phyloP scores from a whole-genome alignment of 306 rosid species.

The Vicia villosa region DNA sequence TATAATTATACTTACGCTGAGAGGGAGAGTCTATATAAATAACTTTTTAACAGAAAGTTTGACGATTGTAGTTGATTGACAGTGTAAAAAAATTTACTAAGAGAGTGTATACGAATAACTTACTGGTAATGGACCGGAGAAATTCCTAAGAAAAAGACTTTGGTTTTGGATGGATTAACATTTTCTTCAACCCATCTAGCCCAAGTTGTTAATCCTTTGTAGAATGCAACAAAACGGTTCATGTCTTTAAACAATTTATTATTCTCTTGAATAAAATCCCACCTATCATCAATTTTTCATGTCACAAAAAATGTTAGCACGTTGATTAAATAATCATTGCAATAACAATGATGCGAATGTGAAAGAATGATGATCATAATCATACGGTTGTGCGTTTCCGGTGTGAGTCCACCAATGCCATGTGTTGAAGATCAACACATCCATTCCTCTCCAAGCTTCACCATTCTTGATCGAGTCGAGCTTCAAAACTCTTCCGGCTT shows the following conservation, averaged over 20 bases:
- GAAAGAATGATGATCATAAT: not conserved
- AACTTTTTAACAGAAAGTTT: no score
- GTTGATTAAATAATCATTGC: not conserved
- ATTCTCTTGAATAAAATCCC: conserved; percentile 68
- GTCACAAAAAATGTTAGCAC: not conserved
- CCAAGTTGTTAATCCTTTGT: conserved; percentile 88
- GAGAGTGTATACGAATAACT: no score
- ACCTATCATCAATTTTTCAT: conserved; percentile 45
- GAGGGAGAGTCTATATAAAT: no score
- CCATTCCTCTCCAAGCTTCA: conserved; percentile 85
- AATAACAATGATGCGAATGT: not conserved
- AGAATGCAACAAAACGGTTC: conserved; percentile 75
- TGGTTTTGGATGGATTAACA: conserved; percentile 72
- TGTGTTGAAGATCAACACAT: conserved; percentile 73
- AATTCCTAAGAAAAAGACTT: conserved; percentile 89
- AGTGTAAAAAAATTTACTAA: not conserved
- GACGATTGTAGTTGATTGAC: no score
- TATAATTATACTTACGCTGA: no score
- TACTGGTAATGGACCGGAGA: conserved; percentile 91
- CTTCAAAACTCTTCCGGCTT: conserved; percentile 74
- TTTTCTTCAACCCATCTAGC: conserved; percentile 71
- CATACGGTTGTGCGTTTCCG: conserved; percentile 81
- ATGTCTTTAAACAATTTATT: conserved; percentile 69
- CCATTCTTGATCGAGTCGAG: conserved; percentile 75
- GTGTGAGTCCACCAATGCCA: conserved; percentile 99